Evolutionary conservation across 345 rosid genomes (phyloP).

Genomic region (Nephelium lappaceum): DNA sequence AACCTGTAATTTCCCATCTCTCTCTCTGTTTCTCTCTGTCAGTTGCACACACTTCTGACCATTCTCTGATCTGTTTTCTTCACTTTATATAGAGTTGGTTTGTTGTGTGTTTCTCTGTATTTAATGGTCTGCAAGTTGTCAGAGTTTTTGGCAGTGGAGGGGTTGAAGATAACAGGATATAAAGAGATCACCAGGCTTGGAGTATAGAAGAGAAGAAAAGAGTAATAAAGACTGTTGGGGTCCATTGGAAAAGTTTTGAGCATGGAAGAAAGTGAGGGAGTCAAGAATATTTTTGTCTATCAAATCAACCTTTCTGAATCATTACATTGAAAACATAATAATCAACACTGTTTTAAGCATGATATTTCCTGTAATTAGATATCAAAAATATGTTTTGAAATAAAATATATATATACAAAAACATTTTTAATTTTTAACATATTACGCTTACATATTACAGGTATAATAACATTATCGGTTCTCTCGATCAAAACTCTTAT

Average conservation of each 20-base stretch:
- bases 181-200: background rate
- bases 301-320: background rate
- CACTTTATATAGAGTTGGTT: background rate
- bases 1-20: conserved; percentile 69
- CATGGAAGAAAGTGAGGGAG: conserved; percentile 16
- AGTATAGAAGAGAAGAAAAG: background rate
- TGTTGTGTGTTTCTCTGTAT: conserved; percentile 18
- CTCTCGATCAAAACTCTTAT: too few species aligned
- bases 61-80: background rate
- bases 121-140: conserved; percentile 4
- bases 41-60: conserved; percentile 7
- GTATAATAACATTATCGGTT: too few species aligned
- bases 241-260: conserved; percentile 16
- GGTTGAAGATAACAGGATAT: background rate
- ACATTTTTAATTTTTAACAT: too few species aligned
- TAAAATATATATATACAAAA: too few species aligned
- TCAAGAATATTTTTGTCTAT: background rate
- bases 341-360: background rate
- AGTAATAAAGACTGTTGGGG: conserved; percentile 9
- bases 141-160: conserved; percentile 9
- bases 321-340: background rate
- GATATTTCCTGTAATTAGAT: background rate
- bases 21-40: conserved; percentile 19
- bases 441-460: too few species aligned
- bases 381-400: background rate